Evolutionary conservation across 768 basidiomycete species (phyloP).

Genomic region (Suillus fuscotomentosus): DNA sequence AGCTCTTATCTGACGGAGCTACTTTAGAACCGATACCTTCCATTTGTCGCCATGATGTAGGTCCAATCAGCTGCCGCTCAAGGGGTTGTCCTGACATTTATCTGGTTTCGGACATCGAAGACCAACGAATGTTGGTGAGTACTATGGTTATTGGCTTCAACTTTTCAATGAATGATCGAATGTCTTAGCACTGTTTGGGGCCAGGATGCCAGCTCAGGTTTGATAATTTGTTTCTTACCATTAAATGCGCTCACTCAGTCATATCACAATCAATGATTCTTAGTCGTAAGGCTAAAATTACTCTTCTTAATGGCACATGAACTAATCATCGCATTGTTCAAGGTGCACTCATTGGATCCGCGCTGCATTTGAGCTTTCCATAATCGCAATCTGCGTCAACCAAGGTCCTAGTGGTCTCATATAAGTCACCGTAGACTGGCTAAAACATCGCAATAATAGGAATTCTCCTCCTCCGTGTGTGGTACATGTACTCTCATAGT

Average conservation of each 20-base stretch:
- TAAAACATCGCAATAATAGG: neutral
- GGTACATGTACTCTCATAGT: slow-evolving; percentile 12
- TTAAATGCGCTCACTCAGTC: neutral
- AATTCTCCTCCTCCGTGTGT: slow-evolving; percentile 12
- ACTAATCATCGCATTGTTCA: neutral
- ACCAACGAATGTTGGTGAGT: slow-evolving; percentile 3
- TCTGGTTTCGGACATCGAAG: neutral
- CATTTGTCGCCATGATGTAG: slow-evolving; percentile 5
- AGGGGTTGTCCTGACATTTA: neutral
- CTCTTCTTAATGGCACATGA: neutral
- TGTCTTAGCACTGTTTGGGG: slow-evolving; percentile 5
- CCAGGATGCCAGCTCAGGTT: slow-evolving; percentile 1
- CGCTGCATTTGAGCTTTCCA: slow-evolving; percentile 5
- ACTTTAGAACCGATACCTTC: slow-evolving; percentile 11
- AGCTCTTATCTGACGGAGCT: neutral
- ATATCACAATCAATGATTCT: neutral
- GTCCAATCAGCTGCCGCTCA: neutral
- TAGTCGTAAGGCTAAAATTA: neutral
- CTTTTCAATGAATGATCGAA: neutral
- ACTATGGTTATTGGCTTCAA: neutral
- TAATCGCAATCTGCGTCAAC: slow-evolving; percentile 7
- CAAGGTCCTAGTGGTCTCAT: slow-evolving; percentile 3
- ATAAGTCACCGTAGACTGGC: neutral
- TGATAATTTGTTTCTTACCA: neutral
- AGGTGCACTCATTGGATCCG: slow-evolving; percentile 8